Evolutionary conservation across 306 rosid genomes (phyloP), one percentile per base, ranked within the genome.

Genomic region (Pterocarpus santalinus): DNA sequence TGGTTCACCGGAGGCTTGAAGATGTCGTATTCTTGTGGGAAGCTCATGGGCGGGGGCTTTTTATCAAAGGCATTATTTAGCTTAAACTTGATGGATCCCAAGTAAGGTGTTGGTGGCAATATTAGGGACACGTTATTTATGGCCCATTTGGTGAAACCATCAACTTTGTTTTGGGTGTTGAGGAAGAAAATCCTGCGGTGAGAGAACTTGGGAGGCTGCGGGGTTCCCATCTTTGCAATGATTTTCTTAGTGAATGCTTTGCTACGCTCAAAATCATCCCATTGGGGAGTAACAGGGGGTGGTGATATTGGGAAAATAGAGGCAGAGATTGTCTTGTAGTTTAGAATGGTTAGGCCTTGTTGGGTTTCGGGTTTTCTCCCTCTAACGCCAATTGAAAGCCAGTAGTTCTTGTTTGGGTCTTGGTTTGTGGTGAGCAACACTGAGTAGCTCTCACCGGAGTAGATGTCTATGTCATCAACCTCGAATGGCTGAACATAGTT

Each of bases 401-500:
- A 95, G 16, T 92, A 91, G 71, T 95, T 93, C n/a, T 89, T 53
- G 0, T 65, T 84, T 46, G 95, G 93, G 80, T 89, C 39, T 87
- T 95, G 98, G 35, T 93, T 39, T 5, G 99, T 91, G 10, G 71
- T 85, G 10, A 93, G 60, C 4, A 95, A 91, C 1, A 95, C 90
- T 8, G 97, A 95, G 85, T 95, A 95, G 77, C 81, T 89, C 51
- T 95, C 97, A 7, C 97, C 94, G 0, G 99, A 90, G 81, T 95
- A 95, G 14, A 95, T 93, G 82, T 95, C 97, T 1, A 95, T 66
- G 72, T 93, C 91, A n/a, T 85, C 80, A 0, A 90, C 90, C 0
- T 1, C 56, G 13, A 92, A 93, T 61, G 99, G 97, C 3, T 87
- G 77, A 0, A 95, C 87, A n/a, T 93, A 88, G 75, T 95, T 93